Evolutionary conservation across 2,329 filamentous ascomycete species (phyloP).

Genomic region (Onygenales sp.): DNA sequence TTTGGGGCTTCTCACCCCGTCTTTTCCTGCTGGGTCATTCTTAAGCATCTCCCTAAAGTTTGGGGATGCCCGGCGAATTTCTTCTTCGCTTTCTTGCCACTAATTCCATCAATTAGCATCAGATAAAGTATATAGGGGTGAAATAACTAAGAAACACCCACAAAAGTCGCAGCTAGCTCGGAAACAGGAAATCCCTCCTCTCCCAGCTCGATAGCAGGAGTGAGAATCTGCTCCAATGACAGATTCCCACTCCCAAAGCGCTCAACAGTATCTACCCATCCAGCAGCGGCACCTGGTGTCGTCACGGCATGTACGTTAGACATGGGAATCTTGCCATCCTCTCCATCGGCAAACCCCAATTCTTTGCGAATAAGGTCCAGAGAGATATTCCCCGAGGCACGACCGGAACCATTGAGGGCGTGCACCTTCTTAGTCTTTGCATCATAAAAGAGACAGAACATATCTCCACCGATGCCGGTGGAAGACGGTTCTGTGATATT

Average conservation of each 20-base stretch:
- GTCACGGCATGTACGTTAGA: conserved; percentile 72
- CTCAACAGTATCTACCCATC: conserved; percentile 84
- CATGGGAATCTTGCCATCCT: conserved; percentile 57
- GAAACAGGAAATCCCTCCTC: conserved; percentile 87
- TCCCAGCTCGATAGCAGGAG: conserved; percentile 72
- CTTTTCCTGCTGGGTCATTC: conserved; percentile 54
- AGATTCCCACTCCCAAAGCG: conserved; percentile 84
- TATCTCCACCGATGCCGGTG: conserved; percentile 92
- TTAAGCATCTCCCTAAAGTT: conserved; percentile 86
- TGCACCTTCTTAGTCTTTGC: conserved; percentile 71
- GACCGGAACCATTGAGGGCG: conserved; percentile 88
- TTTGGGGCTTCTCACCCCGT: conserved; percentile 63
- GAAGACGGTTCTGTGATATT: conserved; percentile 90
- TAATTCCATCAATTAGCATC: conserved; percentile 26
- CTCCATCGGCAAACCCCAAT: conserved; percentile 53
- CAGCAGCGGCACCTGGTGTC: conserved; percentile 80
- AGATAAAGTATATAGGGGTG: background rate
- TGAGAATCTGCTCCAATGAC: conserved; percentile 64
- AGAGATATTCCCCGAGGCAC: conserved; percentile 59
- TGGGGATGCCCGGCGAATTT: conserved; percentile 64
- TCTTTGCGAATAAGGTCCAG: conserved; percentile 61
- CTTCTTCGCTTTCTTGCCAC: conserved; percentile 61
- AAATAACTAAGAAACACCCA: conserved; percentile 36
- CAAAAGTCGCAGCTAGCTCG: conserved; percentile 61
- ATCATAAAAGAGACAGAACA: conserved; percentile 92